Conservation (phyloP, 2,329 filamentous ascomycete species). For the Aspergillus brunneoviolaceus region DNA sequence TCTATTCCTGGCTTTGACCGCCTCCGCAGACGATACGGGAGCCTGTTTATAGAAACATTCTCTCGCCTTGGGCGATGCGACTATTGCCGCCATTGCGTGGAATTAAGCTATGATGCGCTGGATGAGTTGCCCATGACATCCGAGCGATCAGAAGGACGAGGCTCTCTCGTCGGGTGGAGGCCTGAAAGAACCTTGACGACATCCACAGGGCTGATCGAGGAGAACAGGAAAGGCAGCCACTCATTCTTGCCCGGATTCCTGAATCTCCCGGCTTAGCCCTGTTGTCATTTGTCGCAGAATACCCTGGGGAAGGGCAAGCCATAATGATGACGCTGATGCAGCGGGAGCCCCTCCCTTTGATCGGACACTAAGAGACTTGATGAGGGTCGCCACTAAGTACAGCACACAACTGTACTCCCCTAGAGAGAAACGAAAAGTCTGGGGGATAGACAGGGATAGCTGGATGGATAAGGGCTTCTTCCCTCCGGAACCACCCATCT, state of each 20-base stretch:
- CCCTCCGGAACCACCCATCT: conserved; percentile 2
- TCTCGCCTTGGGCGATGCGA: neutral
- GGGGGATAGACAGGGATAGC: conserved; percentile 5
- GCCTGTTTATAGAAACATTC: neutral
- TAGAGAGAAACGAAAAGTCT: neutral
- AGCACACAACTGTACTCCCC: neutral
- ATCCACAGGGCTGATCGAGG: conserved; percentile 15
- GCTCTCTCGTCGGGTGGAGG: conserved; percentile 1
- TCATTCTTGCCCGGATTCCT: conserved; percentile 27
- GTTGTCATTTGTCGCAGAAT: conserved; percentile 23
- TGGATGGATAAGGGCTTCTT: conserved; percentile 1
- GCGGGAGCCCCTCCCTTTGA: neutral
- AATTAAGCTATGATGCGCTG: conserved; percentile 4
- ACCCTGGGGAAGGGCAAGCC: neutral
- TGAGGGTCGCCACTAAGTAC: neutral
- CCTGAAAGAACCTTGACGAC: conserved; percentile 1
- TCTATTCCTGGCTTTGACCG: neutral
- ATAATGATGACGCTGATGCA: neutral
- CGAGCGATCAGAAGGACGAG: neutral
- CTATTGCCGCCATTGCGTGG: neutral
- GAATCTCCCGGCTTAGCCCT: conserved; percentile 31
- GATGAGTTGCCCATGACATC: neutral
- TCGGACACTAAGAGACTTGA: conserved; percentile 7
- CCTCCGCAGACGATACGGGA: neutral
- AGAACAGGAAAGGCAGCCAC: conserved; percentile 16